A percentile compares a stretch with the other conserved stretches of the same genome.
phyloP scores from a whole-genome alignment of 2,329 filamentous ascomycete genomes.

The Mycogone perniciosa region DNA sequence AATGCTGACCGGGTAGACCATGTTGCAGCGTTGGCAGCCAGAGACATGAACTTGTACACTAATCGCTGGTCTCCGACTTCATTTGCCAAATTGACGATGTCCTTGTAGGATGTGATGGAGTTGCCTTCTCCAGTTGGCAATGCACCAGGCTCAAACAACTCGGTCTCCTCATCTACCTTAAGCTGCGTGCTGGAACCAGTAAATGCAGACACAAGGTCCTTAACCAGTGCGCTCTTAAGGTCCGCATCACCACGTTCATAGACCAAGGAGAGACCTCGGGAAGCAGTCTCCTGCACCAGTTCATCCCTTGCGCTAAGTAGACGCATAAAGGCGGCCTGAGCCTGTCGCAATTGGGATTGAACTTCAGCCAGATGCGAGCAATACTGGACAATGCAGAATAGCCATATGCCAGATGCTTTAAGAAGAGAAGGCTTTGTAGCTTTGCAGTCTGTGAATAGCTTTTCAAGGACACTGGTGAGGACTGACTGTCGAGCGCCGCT shows the following conservation, averaged over 20 bases:
- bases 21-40: constrained; percentile 90
- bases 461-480: constrained; percentile 57
- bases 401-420: constrained; percentile 92
- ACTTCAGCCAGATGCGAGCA: constrained; percentile 74
- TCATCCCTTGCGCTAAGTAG: constrained; percentile 86
- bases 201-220: constrained; percentile 82
- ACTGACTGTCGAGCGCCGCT: constrained; percentile 35
- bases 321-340: constrained; percentile 80
- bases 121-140: constrained; percentile 84
- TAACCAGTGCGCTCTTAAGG: constrained; percentile 75
- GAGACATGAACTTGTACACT: constrained; percentile 98
- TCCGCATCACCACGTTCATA: constrained; percentile 85
- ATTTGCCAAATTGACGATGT: constrained; percentile 91
- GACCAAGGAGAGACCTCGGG: constrained; percentile 81
- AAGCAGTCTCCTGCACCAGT: constrained; percentile 91
- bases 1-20: constrained; percentile 98
- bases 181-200: constrained; percentile 69
- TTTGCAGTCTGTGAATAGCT: constrained; percentile 69
- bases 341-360: constrained; percentile 66
- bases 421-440: constrained; percentile 82
- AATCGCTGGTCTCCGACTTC: constrained; percentile 93
- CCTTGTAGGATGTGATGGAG: constrained; percentile 92
- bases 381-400: constrained; percentile 85
- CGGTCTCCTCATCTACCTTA: constrained; percentile 83
- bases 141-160: constrained; percentile 87